A percentile compares a stretch with the other conserved stretches of the same genome.
Conservation (phyloP, 257 asterid genomes). For the Forsythia viridissima region DNA sequence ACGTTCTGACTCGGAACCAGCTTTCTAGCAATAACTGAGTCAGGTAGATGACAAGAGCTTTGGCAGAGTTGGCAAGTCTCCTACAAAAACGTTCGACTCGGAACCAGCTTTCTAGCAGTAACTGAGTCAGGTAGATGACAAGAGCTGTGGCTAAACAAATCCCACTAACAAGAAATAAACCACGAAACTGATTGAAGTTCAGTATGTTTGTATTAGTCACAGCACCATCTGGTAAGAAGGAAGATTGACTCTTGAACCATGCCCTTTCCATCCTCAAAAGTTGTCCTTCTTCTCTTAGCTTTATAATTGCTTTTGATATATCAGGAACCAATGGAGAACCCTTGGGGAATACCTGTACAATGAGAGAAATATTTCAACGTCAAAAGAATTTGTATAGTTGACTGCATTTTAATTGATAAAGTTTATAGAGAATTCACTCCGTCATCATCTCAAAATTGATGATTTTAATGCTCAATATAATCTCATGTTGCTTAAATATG, state of each 20-base stretch:
- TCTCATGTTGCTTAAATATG: too few species aligned
- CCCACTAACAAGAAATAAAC: constrained; percentile 23
- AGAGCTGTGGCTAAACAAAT: neutral
- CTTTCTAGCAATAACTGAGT: neutral
- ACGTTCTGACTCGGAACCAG: neutral
- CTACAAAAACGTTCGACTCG: too few species aligned
- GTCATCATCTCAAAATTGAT: too few species aligned
- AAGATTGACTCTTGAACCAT: constrained; percentile 13
- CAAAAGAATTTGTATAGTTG: too few species aligned
- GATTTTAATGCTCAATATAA: too few species aligned
- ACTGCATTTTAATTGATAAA: too few species aligned
- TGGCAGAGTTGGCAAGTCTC: too few species aligned
- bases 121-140: neutral
- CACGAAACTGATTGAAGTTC: constrained; percentile 12
- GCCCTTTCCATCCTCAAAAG: constrained; percentile 22
- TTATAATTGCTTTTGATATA: constrained; percentile 22
- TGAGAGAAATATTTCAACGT: neutral
- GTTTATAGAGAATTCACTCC: too few species aligned
- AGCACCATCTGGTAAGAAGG: neutral
- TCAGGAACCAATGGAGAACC: constrained; percentile 21
- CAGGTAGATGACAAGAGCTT: too few species aligned
- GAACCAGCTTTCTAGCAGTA: neutral
- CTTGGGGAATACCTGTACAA: constrained; percentile 18
- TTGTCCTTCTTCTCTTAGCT: constrained; percentile 28
- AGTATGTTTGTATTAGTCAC: neutral